A percentile compares a stretch with the other conserved stretches of the same genome.
Conservation (phyloP, 1,139 yeast species). For the Ashbya aceris region DNA sequence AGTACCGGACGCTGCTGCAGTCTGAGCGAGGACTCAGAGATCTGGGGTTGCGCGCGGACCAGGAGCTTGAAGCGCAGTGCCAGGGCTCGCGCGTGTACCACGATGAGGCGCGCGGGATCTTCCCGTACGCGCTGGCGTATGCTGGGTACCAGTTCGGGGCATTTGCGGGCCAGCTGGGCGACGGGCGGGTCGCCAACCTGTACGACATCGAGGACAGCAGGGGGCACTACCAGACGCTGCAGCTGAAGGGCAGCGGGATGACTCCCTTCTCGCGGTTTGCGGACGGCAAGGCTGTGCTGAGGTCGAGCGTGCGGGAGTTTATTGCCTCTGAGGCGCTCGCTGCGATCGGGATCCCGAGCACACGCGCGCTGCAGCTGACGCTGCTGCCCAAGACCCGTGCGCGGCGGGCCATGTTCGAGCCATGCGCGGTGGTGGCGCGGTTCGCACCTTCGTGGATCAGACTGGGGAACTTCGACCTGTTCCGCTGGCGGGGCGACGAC, state of each 20-base stretch:
- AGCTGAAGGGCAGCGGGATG: slow-evolving; percentile 83
- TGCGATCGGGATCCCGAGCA: slow-evolving; percentile 78
- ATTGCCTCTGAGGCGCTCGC: slow-evolving; percentile 73
- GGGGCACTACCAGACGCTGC: slow-evolving; percentile 36
- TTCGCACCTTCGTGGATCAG: slow-evolving; percentile 85
- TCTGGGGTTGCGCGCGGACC: slow-evolving; percentile 42
- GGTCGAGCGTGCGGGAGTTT: slow-evolving; percentile 84
- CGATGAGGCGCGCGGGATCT: slow-evolving; percentile 35
- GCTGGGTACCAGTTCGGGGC: slow-evolving; percentile 96
- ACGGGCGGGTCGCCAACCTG: slow-evolving; percentile 79
- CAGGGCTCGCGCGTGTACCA: slow-evolving; percentile 47
- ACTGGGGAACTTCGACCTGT: slow-evolving; percentile 82
- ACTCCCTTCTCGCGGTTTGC: slow-evolving; percentile 94
- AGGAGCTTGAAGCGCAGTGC: slow-evolving; percentile 46
- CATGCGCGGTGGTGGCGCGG: slow-evolving; percentile 77
- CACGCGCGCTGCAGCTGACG: slow-evolving; percentile 71
- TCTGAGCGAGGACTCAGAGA: slow-evolving; percentile 56
- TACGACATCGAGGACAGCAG: slow-evolving; percentile 50
- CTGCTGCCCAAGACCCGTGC: slow-evolving; percentile 70
- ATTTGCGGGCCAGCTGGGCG: slow-evolving; percentile 96
- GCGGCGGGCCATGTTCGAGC: slow-evolving; percentile 54
- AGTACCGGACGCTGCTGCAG: slow-evolving; percentile 46
- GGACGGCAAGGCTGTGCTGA: slow-evolving; percentile 87
- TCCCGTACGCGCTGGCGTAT: slow-evolving; percentile 84
- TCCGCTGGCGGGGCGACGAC: slow-evolving; percentile 65